phyloP scores from a whole-genome alignment of 768 basidiomycete genomes.

The Leucocoprinus leucothites region DNA sequence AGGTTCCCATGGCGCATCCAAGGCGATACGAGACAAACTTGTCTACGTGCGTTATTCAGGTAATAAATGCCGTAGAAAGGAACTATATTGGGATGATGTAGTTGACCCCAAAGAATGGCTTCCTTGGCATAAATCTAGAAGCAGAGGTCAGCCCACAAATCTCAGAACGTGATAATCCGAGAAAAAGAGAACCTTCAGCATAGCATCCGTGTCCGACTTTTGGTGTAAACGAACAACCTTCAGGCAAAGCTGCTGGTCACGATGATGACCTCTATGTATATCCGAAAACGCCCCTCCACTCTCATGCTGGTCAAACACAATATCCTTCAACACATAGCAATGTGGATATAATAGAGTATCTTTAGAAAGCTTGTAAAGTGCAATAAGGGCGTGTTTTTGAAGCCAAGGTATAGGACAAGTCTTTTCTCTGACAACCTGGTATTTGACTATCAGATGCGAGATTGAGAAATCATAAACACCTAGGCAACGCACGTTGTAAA shows the following conservation, averaged over 20 bases:
- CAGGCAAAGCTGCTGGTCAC: not conserved
- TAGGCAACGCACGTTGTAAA: not conserved
- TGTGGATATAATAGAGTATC: not conserved
- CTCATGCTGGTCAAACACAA: not conserved
- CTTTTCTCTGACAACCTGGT: not conserved
- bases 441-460: no score
- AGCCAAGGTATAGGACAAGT: no score
- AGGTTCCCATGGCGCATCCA: conserved; percentile 15
- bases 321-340: not conserved
- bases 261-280: not conserved
- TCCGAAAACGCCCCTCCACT: not conserved
- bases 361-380: not conserved
- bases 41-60: not conserved
- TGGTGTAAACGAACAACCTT: not conserved
- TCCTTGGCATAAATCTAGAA: conserved; percentile 2
- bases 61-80: conserved; percentile 9
- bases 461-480: not conserved
- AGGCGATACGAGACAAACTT: conserved; percentile 11
- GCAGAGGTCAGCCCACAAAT: no score
- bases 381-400: not conserved
- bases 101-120: conserved; percentile 7
- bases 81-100: conserved; percentile 6
- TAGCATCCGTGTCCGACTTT: not conserved
- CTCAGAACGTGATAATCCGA: no score
- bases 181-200: not conserved